A percentile compares a stretch with the other conserved stretches of the same genome.
Evolutionary conservation across 805 yeast species (phyloP).

Genomic region (Suhomyces pyralidae): DNA sequence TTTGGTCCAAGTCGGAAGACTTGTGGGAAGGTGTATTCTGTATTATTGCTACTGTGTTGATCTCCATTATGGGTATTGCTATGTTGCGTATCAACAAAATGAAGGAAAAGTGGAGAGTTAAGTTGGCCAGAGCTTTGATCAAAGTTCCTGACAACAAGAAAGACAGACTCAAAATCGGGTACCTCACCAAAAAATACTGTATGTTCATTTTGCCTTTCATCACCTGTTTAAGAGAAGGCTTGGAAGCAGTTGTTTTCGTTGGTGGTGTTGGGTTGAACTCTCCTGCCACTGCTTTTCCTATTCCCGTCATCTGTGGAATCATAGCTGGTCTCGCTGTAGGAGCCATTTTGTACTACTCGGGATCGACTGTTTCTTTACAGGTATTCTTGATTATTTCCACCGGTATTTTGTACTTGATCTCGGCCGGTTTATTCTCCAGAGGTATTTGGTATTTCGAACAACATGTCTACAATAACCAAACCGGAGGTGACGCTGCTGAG

Average conservation of each 20-base stretch:
- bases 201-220: constrained; percentile 88
- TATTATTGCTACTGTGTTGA: constrained; percentile 22
- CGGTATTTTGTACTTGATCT: constrained; percentile 22
- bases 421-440: constrained; percentile 26
- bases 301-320: constrained; percentile 23
- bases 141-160: constrained; percentile 11
- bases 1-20: constrained; percentile 23
- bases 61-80: constrained; percentile 26
- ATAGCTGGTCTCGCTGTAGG: constrained; percentile 22
- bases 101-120: constrained; percentile 29
- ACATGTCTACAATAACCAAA: constrained; percentile 12
- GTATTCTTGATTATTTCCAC: constrained; percentile 24
- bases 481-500: constrained; percentile 27
- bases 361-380: constrained; percentile 21
- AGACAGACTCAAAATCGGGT: constrained; percentile 43
- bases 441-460: constrained; percentile 22
- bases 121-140: constrained; percentile 23
- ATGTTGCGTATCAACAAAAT: constrained; percentile 29
- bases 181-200: constrained; percentile 68
- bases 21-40: constrained; percentile 27
- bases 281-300: constrained; percentile 25
- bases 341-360: constrained; percentile 20
- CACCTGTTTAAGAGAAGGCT: constrained; percentile 93
- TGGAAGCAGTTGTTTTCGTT: constrained; percentile 92
- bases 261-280: constrained; percentile 83